Base-by-base conservation (phyloP, 1,284 basidiomycete genomes). In the Sanguinoderma infundibulare region DNA sequence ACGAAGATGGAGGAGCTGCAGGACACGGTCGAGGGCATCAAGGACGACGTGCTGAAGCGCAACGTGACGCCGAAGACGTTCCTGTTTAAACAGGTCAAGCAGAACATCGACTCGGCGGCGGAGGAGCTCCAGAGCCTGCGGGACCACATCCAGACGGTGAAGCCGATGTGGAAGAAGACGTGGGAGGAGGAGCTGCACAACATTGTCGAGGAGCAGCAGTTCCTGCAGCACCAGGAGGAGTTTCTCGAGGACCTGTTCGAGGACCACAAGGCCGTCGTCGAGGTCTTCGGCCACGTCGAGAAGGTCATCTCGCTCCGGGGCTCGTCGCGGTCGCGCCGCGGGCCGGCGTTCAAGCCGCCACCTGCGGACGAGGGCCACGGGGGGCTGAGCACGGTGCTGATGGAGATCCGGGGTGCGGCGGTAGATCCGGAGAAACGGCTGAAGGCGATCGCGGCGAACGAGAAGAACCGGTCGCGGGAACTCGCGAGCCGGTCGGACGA, bases 111-210 rank as follows among this genome's bases (percentile, higher is more conserved):
- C 17, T 78, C 83, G n/a, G 87, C 91, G 20, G 83, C 85, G 24
- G 76, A 80, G 17, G 90, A 96, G 74, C 81, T 98, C 39, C 84
- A 89, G 61, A 89, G 87, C 66, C 81, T 99, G 55, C 87, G 89
- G 68, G 87, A 90, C 65, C 95, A 97, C 73, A 92, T 98, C 67
- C 86, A 90, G 67, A 92, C 92, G 3, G 87, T 98, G 70, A 96
- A 94, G 72, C 96, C 97, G 53, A 94, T 94, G 83, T 99, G 97
- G 97, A 95, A 97, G 81, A 95, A 97, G 83, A 98, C 96, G 26
- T 99, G 97, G 97, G 94, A 94, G 70, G 88, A 93, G 70, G 97
- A 99, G 79, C 77, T 99, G 73, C 92, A 95, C 79, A 94, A 95
- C 68, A 96, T 99, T 62, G 93, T 98, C 49, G 96, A 98, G 74